Percentiles rank a stretch among this genome's conserved stretches.
Conservation (phyloP, 805 yeast species). For the Metschnikowia lachancei region DNA sequence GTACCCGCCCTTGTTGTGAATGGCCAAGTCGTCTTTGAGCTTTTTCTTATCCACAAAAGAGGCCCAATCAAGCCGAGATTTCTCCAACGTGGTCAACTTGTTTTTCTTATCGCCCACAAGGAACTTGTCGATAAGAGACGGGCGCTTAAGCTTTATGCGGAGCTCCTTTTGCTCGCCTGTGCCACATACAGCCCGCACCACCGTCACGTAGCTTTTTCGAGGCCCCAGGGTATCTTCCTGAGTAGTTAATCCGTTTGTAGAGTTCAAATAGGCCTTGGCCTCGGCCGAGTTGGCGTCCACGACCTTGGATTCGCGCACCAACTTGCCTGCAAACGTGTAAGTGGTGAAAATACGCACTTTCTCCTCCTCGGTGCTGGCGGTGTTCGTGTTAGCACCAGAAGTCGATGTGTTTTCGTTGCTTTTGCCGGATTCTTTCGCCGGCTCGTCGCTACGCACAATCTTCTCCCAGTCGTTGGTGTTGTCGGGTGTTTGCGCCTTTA, state of each 20-base stretch:
- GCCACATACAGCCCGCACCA: constrained; percentile 33
- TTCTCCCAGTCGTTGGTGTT: constrained; percentile 19
- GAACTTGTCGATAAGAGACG: constrained; percentile 74
- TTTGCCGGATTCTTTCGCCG: constrained; percentile 11
- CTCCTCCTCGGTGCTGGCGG: constrained; percentile 7
- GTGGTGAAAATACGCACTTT: constrained; percentile 69
- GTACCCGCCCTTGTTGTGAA: constrained; percentile 86
- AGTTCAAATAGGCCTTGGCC: constrained; percentile 74
- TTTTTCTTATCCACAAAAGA: constrained; percentile 85
- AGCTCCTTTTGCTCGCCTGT: constrained; percentile 32
- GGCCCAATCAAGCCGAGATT: constrained; percentile 93
- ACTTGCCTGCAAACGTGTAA: constrained; percentile 88
- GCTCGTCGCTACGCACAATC: constrained; percentile 12
- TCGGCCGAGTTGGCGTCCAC: constrained; percentile 81
- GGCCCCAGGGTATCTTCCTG: constrained; percentile 10
- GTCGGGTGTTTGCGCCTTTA: constrained; percentile 5
- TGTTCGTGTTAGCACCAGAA: background rate
- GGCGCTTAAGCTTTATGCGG: constrained; percentile 63
- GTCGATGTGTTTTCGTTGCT: background rate
- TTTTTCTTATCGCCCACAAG: constrained; percentile 58
- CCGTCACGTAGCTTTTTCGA: constrained; percentile 32
- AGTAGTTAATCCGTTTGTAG: constrained; percentile 38
- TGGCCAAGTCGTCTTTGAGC: constrained; percentile 74
- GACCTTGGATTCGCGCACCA: constrained; percentile 69
- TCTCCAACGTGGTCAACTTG: constrained; percentile 87